Base-by-base conservation (phyloP, 2,329 filamentous ascomycete genomes). In the Curvularia spicifera region DNA sequence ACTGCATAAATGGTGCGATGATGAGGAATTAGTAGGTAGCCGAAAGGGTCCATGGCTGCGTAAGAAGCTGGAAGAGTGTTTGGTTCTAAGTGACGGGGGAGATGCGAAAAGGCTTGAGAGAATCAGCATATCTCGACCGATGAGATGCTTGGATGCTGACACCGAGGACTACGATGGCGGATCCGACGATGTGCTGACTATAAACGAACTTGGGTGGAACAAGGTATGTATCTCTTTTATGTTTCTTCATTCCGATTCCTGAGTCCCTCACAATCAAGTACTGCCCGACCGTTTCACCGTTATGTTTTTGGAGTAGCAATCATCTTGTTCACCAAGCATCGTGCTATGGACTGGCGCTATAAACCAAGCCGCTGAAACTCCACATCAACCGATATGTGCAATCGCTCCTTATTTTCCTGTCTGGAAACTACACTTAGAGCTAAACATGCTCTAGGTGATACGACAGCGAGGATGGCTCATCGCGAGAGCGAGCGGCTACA, bases 1-100 rank as follows among this genome's bases (percentile, higher is more conserved):
- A 28, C 58, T 76, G 0, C 60, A 75, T 31, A 18, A 62, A n/a
- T 75, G 74, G 74, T 73, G 72, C 43, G 40, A 68, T n/a, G 50
- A 63, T 15, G 63, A 63, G 22, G 60, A 61, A 20, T 31, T 44
- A 24, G 40, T 62, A 0, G 64, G 68, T 2, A 61, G 72, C 44
- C 63, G 57, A 1, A 75, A 71, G 44, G 72, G 69, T 2, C 13
- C 42, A 8, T 76, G 73, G 74, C 33, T 76, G 35, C 44, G 61
- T 20, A 51, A 59, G 22, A 71, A 75, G 28, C 46, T 76, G 8
- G 40, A 60, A 24, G 65, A 70, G 35, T 56, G 71, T 39, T 48
- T 65, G 3, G 26, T 58, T 3, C 1, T 29, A 9, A 49, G 46
- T 7, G 39, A 35, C 4, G 24, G 12, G 4, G n/a, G 12, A 1